Base-by-base conservation (phyloP, 129 eudicot genomes). In the Flaveria brownii region DNA sequence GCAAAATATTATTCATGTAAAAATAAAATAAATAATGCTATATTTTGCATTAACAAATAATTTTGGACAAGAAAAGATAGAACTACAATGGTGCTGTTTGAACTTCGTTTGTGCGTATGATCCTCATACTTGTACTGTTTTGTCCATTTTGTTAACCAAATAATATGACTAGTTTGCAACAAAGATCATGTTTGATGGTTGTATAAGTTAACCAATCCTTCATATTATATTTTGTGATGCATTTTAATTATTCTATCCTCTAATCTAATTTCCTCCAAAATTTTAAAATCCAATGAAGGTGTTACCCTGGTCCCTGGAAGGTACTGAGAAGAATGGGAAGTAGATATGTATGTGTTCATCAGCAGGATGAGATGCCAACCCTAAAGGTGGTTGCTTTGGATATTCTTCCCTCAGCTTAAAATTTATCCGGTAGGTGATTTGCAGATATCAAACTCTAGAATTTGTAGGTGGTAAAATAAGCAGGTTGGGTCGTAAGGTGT, bases 231-330 rank as follows among this genome's bases (percentile, higher is more conserved):
- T 77, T 54, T 73, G 22, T 65, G 73, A 64, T 76, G 52, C 17
- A 76, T 64, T 33, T 23, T 11, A 17, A n/a, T 17, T 68, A 43
- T 5, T 73, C 68, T 41, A 30, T 54, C 54, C n/a, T 30, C 72
- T 56, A 14, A 42, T 72, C 13, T 36, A 20, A 55, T 33, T 72
- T 49, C 62, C 26, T 61, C 11, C 8, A 26, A 56, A 23, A 28
- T n/a, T 57, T 30, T 70, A 9, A 47, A 49, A 71, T 52, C 30
- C 50, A 69, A 46, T 28, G 60, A 26, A 94, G 97, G 89, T 84
- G 93, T 66, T 94, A 94, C 73, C 98, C 98, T 9, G 98, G 97
- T 54, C 93, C 96, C 1, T 93, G 98, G 98, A 88, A 84, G 84
- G 98, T 93, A 39, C 90, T 90, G 11, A 81, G 85, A 62, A 88